Evolutionary conservation across 1,284 basidiomycete genomes (phyloP), one percentile per base, ranked within the genome.

Genomic region (Pisolithus thermaeus): DNA sequence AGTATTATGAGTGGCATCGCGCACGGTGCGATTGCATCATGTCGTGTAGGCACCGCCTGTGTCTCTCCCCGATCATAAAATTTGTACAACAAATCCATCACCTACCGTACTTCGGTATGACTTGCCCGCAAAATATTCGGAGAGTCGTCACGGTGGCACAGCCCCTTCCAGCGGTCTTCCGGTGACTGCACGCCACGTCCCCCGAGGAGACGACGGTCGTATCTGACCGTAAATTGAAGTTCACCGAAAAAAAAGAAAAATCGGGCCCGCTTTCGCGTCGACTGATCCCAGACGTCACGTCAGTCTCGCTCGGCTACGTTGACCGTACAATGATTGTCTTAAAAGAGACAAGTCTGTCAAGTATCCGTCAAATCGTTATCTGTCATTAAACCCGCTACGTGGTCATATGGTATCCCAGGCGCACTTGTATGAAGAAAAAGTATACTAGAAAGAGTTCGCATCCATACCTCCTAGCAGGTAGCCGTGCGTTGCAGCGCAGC

Each of bases 361-460:
- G 11, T 40, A 40, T 14, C 16, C 38, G 42, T 39, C 18, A 43
- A 38, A n/a, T 25, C 23, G 40, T 32, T 47, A 16, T 12, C 30
- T 63, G 48, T 51, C 40, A 56, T 52, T 56, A 55, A 54, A 46
- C 47, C 46, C 32, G 50, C 58, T 64, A 59, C 48, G 48, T 51
- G 55, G 54, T 65, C 59, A 52, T 66, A 68, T 53, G 57, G 62
- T 66, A 67, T 59, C 56, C 53, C 49, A 49, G 47, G 47, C 52
- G 38, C 50, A 56, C 48, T 54, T 46, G 40, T 47, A 46, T 53
- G 49, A 48, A 54, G 54, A 53, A 57, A 18, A 49, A 50, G 47
- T 48, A 52, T 51, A 49, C 53, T 41, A 50, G 40, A 47, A 43
- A 52, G 53, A 55, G 42, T 55, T 45, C 49, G 46, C 54, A 66